Conservation (phyloP, 179 eudicot genomes). For the Actinidia arguta region DNA sequence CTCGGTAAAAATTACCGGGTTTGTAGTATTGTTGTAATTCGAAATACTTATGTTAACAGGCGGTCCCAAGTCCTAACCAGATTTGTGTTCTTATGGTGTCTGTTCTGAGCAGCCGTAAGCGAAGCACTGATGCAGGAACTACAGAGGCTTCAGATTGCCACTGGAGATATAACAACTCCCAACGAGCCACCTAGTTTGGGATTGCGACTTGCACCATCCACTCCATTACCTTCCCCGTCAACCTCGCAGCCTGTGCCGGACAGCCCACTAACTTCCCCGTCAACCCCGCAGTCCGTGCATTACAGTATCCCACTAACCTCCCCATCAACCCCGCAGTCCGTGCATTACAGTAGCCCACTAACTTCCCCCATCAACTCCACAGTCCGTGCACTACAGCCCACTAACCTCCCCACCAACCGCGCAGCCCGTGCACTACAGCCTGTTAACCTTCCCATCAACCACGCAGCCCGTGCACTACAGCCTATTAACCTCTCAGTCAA, state of each 20-base stretch:
- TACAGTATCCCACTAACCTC: background rate
- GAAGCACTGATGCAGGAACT: slow-evolving; percentile 59
- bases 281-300: background rate
- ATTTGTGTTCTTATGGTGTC: background rate
- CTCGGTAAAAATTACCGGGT: background rate
- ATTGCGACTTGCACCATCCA: background rate
- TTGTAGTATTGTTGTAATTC: background rate
- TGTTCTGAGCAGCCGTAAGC: slow-evolving; percentile 46
- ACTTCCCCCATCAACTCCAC: background rate
- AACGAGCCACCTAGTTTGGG: slow-evolving; percentile 50
- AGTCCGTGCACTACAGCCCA: slow-evolving; percentile 11
- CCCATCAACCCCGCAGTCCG: background rate
- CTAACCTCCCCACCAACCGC: background rate
- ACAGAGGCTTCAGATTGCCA: slow-evolving; percentile 61
- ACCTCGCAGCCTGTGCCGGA: background rate
- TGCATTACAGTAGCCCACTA: slow-evolving; percentile 1
- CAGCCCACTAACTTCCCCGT: slow-evolving; percentile 6
- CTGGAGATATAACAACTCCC: slow-evolving; percentile 52
- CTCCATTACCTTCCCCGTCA: background rate
- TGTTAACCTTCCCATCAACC: slow-evolving; percentile 15
- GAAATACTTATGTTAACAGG: background rate
- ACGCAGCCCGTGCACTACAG: slow-evolving; percentile 13
- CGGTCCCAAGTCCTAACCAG: too few relatives aligned
- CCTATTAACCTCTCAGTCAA: slow-evolving; percentile 8
- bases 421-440: slow-evolving; percentile 7